Evolutionary conservation across 192 early-diverging fungal species (phyloP).

Genomic region (Coemansia sp.): DNA sequence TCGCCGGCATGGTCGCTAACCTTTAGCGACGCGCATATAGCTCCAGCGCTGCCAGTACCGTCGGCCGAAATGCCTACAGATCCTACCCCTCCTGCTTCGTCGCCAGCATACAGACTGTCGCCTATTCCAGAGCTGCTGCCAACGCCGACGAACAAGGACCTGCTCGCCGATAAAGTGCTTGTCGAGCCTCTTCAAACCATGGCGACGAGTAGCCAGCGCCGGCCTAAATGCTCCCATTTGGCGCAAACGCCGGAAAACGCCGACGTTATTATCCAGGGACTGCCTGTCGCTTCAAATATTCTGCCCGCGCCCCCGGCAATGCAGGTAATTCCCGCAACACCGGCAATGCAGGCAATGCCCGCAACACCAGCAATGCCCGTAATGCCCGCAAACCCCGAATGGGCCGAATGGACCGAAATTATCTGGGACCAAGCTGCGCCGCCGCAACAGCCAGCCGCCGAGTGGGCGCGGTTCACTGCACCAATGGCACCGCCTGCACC

Average conservation of each 20-base stretch:
- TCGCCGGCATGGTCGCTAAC: neutral
- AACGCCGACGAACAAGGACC: constrained; percentile 3
- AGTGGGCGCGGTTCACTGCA: constrained; percentile 5
- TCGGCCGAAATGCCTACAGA: neutral
- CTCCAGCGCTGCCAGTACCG: neutral
- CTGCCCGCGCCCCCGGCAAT: neutral
- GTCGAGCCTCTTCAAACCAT: neutral
- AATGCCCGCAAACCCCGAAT: neutral
- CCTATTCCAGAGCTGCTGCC: neutral
- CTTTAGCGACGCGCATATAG: neutral
- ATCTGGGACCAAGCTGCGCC: constrained; percentile 1
- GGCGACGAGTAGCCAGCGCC: neutral
- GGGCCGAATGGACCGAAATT: neutral
- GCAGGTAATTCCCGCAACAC: neutral
- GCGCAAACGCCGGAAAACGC: neutral
- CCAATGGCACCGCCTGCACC: neutral
- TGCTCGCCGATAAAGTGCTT: neutral
- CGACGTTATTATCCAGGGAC: constrained; percentile 4
- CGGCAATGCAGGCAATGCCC: too few relatives aligned
- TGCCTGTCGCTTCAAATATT: neutral
- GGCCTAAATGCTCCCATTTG: neutral
- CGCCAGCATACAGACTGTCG: constrained; percentile 1
- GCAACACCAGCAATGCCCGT: too few relatives aligned
- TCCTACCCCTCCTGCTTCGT: neutral
- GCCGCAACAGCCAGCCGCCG: neutral